A percentile compares a stretch with the other conserved stretches of the same genome.
phyloP scores from a whole-genome alignment of 805 yeast species.

The Candida rishiriensis region DNA sequence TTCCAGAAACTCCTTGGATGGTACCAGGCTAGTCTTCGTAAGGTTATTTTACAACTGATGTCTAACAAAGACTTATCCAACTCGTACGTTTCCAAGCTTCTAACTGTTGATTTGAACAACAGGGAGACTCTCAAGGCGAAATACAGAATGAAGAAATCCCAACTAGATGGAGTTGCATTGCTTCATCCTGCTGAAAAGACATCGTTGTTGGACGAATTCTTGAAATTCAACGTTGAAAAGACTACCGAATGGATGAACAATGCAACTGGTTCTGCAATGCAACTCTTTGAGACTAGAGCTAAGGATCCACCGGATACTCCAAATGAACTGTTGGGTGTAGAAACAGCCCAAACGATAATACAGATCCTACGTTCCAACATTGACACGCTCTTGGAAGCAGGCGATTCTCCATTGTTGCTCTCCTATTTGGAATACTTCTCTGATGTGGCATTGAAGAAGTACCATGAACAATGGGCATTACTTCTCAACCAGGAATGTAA shows the following conservation, averaged over 20 bases:
- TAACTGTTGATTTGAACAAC: constrained; percentile 74
- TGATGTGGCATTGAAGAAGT: constrained; percentile 17
- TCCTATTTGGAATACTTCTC: constrained; percentile 23
- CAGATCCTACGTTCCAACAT: constrained; percentile 25
- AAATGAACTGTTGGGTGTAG: constrained; percentile 24
- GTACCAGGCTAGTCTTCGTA: constrained; percentile 64
- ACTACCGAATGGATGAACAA: constrained; percentile 83
- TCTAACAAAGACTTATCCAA: constrained; percentile 57
- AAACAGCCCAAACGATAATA: constrained; percentile 24
- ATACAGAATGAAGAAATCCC: constrained; percentile 44
- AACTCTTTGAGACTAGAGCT: constrained; percentile 57
- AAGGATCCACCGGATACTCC: constrained; percentile 55
- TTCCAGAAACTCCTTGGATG: constrained; percentile 55
- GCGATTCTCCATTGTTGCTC: constrained; percentile 25
- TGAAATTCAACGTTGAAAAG: constrained; percentile 63
- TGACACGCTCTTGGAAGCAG: constrained; percentile 36
- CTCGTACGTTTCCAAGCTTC: constrained; percentile 60
- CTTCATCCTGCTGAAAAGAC: constrained; percentile 60
- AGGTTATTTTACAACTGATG: constrained; percentile 59
- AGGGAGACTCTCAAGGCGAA: constrained; percentile 45
- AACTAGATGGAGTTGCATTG: constrained; percentile 48
- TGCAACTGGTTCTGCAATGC: constrained; percentile 29
- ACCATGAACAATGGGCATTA: constrained; percentile 18
- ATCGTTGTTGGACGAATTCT: constrained; percentile 70
- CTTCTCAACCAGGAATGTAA: constrained; percentile 14